These are phyloP conservation scores for Candida cerambycidarum DNA, from an alignment of 805 yeast species.

Conservation along the genomic window DNA sequence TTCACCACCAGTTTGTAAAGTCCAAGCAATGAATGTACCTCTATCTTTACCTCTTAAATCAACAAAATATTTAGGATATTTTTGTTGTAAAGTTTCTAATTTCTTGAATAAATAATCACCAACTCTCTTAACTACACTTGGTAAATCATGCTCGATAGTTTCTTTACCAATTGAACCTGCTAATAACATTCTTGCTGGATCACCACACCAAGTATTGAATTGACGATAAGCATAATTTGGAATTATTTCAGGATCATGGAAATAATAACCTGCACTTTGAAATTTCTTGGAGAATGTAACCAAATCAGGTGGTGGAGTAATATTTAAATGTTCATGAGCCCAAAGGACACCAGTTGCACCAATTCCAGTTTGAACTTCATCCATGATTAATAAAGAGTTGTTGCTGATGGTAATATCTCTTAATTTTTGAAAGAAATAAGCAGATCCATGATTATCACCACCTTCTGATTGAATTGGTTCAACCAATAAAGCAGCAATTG, in stretches of 20 bases:
- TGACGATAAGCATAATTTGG: constrained; percentile 83
- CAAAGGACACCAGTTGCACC: constrained; percentile 85
- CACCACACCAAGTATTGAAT: constrained; percentile 94
- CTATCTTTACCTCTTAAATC: constrained; percentile 62
- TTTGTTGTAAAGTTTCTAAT: constrained; percentile 50
- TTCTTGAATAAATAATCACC: constrained; percentile 65
- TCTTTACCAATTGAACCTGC: constrained; percentile 74
- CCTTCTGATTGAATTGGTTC: constrained; percentile 94
- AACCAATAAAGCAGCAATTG: constrained; percentile 84
- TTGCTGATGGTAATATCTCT: constrained; percentile 72
- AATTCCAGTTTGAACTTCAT: constrained; percentile 89
- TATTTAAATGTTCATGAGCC: constrained; percentile 86
- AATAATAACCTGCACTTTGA: constrained; percentile 87
- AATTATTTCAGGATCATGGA: constrained; percentile 67
- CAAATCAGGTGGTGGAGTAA: constrained; percentile 75
- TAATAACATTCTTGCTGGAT: constrained; percentile 75
- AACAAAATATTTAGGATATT: constrained; percentile 61
- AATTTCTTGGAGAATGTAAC: constrained; percentile 87
- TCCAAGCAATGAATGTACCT: constrained; percentile 72
- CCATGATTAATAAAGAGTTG: constrained; percentile 72
- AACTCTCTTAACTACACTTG: constrained; percentile 53
- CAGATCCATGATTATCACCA: constrained; percentile 86
- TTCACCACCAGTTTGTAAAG: constrained; percentile 42
- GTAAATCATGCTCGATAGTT: constrained; percentile 58
- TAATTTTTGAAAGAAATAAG: constrained; percentile 76